Conservation (phyloP, 768 basidiomycete species). For the Amanita molliuscula region DNA sequence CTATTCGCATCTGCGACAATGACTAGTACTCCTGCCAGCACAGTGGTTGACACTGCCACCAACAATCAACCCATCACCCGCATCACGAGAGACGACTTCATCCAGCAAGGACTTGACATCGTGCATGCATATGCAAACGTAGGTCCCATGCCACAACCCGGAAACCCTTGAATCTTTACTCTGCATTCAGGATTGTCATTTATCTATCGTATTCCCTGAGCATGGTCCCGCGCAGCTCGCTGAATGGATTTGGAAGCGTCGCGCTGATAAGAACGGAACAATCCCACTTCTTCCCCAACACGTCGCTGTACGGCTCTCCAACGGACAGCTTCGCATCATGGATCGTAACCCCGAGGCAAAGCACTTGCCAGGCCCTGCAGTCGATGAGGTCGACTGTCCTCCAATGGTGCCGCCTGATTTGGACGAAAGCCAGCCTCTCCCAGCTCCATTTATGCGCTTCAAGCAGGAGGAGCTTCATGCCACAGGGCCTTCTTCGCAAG, state of each 20-base stretch:
- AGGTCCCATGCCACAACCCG: not conserved
- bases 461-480: not conserved
- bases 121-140: slow-evolving; percentile 8
- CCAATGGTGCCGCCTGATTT: slow-evolving; percentile 1
- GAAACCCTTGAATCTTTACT: not conserved
- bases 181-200: not conserved
- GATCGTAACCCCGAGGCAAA: not conserved
- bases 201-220: not conserved
- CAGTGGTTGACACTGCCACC: not conserved
- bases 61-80: not conserved
- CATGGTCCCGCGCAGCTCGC: not conserved
- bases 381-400: not conserved
- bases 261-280: not conserved
- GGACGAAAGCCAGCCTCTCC: not conserved
- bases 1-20: not conserved
- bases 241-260: not conserved
- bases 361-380: not conserved
- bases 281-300: not conserved
- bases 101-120: slow-evolving; percentile 7
- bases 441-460: not conserved
- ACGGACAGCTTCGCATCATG: not conserved
- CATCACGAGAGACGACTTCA: slow-evolving; percentile 6
- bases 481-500: not conserved
- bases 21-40: not conserved
- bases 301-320: not conserved